Conservation (phyloP, 2,329 filamentous ascomycete species). For the Colletotrichum paranaense region DNA sequence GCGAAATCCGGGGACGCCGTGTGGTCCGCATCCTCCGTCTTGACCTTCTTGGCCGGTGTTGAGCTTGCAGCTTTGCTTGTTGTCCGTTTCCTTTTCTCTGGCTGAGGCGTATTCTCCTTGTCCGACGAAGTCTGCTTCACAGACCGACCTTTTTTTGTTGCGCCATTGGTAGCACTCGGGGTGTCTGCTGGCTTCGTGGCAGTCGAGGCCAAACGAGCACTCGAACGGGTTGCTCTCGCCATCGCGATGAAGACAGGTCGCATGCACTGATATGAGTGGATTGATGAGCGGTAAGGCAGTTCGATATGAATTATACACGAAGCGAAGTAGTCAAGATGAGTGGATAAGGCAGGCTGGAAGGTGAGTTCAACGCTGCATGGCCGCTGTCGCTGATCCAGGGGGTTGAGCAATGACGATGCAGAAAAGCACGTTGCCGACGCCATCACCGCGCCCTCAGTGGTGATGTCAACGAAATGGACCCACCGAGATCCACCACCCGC, state of each 20-base stretch:
- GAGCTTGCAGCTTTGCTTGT: conserved; percentile 1
- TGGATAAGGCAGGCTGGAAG: neutral
- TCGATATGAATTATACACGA: neutral
- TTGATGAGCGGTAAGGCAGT: no score
- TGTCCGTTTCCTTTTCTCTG: conserved; percentile 29
- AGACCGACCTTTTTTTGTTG: neutral
- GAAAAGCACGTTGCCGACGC: conserved; percentile 9
- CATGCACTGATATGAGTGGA: neutral
- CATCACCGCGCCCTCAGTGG: conserved; percentile 26
- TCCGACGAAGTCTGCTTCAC: neutral
- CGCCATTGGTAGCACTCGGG: neutral
- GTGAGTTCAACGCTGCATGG: neutral
- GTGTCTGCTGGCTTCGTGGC: neutral
- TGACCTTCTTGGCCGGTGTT: conserved; percentile 32
- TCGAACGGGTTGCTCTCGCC: conserved; percentile 35
- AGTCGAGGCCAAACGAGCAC: conserved; percentile 25
- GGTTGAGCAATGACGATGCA: neutral
- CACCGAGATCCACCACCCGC: neutral
- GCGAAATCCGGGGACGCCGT: neutral
- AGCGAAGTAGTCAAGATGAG: neutral
- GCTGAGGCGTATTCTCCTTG: neutral
- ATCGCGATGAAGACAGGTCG: neutral
- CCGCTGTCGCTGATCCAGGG: neutral
- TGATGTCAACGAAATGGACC: conserved; percentile 33
- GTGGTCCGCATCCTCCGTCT: conserved; percentile 31